Evolutionary conservation across 169 alveolate genomes (phyloP), one percentile per base, ranked within the genome.

Genomic region (Cryptosporidium andersoni): DNA sequence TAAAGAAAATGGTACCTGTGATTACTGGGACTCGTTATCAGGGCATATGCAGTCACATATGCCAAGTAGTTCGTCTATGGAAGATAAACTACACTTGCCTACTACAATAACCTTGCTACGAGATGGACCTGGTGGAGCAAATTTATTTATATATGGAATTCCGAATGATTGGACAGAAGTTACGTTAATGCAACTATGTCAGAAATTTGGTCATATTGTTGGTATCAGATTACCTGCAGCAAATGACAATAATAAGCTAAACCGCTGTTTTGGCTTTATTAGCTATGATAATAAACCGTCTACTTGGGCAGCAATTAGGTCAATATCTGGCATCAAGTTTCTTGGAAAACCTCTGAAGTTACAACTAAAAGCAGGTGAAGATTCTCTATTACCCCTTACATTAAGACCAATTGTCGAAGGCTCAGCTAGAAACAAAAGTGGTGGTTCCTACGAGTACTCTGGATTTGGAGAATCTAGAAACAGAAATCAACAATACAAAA

Each of bases 61-160:
- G 5, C 74, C 85, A 16, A 63, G 55, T 4, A 60, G 62, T 42
- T 68, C 40, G 42, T 51, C 85, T n/a, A 74, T 58, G 39, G 85
- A 74, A 25, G 85, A 74, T 37, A 74, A 49, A 37, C 89, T 82
- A 39, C 67, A 82, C 53, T 82, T 88, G 53, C 89, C 89, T 42
- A 91, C 93, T 39, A 81, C 92, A 6, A 90, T 91, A 56, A 88
- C 92, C 39, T 74, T 91, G 55, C 88, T 91, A 16, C 89, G 90
- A 56, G 94, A 91, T 68, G 94, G 94, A 5, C 94, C 94, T 6
- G 37, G 80, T 64, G 92, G 92, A 48, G 92, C 92, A n/a, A 89
- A 89, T 56, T 80, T 89, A n/a, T 89, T 89, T 64, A 65, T 89
- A 51, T 89, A 89, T 39, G 92, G 92, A 25, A 89, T 89, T 37